phyloP scores from a whole-genome alignment of 2,329 filamentous ascomycete genomes.

The Rhynchosporium graminicola region DNA sequence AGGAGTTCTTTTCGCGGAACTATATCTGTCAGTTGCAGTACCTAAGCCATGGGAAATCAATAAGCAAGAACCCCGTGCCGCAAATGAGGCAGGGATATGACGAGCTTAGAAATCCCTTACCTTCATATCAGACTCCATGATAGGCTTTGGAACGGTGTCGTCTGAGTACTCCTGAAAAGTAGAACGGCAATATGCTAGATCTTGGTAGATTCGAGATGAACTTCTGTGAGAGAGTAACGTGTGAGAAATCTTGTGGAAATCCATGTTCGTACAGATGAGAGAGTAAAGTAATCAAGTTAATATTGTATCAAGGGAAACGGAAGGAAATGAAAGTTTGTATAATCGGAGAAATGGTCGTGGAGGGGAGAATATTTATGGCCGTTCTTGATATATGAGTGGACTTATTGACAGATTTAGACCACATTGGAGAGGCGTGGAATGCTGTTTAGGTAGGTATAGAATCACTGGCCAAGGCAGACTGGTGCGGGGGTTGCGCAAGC shows the following conservation, averaged over 20 bases:
- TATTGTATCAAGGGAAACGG: background rate
- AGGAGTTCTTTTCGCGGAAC: background rate
- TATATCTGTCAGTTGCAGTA: background rate
- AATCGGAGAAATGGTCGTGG: too few species aligned
- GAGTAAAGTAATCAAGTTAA: background rate
- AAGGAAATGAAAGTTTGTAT: background rate
- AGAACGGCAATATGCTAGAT: slow-evolving; percentile 30
- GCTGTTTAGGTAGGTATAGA: too few species aligned
- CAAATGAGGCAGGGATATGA: background rate
- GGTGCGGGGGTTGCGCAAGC: too few species aligned
- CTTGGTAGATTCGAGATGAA: slow-evolving; percentile 33
- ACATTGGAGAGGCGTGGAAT: too few species aligned
- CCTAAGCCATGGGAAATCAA: background rate
- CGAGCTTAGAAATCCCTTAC: slow-evolving; percentile 10
- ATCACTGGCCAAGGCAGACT: too few species aligned
- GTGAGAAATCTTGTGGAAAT: slow-evolving; percentile 31
- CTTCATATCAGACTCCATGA: slow-evolving; percentile 24
- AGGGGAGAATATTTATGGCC: too few species aligned
- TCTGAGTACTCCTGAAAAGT: slow-evolving; percentile 15
- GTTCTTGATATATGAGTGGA: too few species aligned
- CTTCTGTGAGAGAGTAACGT: slow-evolving; percentile 29
- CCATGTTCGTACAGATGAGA: slow-evolving; percentile 23
- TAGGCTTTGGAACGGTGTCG: slow-evolving; percentile 16
- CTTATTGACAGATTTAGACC: too few species aligned
- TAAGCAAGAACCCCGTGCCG: background rate